Evolutionary conservation across 106 monocot genomes (phyloP).

Genomic region (Amphibolis antarctica): DNA sequence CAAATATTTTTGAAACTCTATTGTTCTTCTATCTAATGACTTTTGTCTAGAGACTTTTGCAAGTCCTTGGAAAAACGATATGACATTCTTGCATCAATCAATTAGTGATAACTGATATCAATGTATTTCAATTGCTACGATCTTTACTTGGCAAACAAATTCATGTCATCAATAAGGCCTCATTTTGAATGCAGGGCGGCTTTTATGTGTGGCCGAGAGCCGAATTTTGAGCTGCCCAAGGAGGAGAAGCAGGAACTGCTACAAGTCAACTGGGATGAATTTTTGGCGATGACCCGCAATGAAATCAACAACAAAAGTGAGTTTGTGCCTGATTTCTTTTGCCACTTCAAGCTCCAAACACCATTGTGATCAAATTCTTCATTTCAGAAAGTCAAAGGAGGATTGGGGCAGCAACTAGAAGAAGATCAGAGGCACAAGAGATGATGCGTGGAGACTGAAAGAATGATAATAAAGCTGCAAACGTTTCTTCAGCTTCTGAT

Average conservation of each 20-base stretch:
- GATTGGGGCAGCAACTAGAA: constrained; percentile 20
- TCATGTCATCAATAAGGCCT: too few species aligned
- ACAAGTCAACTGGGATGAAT: constrained; percentile 74
- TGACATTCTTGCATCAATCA: too few species aligned
- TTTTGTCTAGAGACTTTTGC: too few species aligned
- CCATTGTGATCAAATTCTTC: neutral
- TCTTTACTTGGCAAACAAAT: too few species aligned
- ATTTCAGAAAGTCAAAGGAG: constrained; percentile 51
- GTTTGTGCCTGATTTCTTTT: neutral
- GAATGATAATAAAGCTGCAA: constrained; percentile 9
- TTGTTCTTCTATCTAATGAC: too few species aligned
- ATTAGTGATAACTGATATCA: too few species aligned
- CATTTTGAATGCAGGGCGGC: constrained; percentile 84
- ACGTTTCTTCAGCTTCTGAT: constrained; percentile 21
- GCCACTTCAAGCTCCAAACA: neutral
- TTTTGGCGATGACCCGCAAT: constrained; percentile 55
- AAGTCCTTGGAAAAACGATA: too few species aligned
- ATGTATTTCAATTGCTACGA: too few species aligned
- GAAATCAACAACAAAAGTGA: constrained; percentile 77
- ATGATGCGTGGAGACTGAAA: constrained; percentile 13
- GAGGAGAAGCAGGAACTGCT: constrained; percentile 67
- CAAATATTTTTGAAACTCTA: too few species aligned
- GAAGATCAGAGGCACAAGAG: constrained; percentile 15
- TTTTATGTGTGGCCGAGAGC: constrained; percentile 90
- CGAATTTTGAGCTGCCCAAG: constrained; percentile 69